Base-by-base conservation (phyloP, 495 filamentous ascomycete species). In the Venustampulla echinocandica region DNA sequence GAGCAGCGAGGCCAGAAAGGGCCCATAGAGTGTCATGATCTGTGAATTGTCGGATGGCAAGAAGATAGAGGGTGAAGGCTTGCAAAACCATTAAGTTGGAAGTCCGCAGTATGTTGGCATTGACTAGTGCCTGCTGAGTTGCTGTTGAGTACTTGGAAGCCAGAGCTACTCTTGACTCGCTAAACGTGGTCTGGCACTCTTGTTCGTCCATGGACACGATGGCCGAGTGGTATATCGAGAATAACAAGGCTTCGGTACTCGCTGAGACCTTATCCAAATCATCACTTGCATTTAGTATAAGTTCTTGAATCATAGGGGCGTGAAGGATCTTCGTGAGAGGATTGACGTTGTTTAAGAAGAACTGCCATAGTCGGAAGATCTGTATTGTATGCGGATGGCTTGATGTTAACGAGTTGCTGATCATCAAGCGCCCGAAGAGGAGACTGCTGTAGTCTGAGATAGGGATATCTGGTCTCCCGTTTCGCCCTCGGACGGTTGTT, bases 311-410 rank as follows among this genome's bases (percentile, higher is more conserved):
- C 5, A 76, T 78, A 5, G 81, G 82, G 0, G 69, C 70, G 57
- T 86, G 82, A 45, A 85, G 67, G n/a, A 85, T 58, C 56, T 85
- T 86, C 38, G 71, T 74, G 22, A 86, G 55, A 0, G 81, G 81
- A 59, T 84, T 77, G 49, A 86, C 75, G 49, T 77, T 74, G 45
- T 81, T 72, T 13, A 80, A 68, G 50, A 75, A 84, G 1, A 68
- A 67, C 58, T 85, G 77, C 82, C 82, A 86, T 9, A 87, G 60
- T 42, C 70, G 67, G 51, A 86, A 78, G 19, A 86, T 80, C 48
- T 85, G 80, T 39, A 83, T 68, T 11, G 77, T 60, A 4, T 61
- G 59, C 0, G 83, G 83, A 60, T 89, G 84, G 14, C 77, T 58
- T 37, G 59, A 60, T 7, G 67, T 65, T 15, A 81, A 63, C n/a